Evolutionary conservation across 1,284 basidiomycete species (phyloP), one percentile per base, ranked within the genome.

Genomic region (Pisolithus thermaeus): DNA sequence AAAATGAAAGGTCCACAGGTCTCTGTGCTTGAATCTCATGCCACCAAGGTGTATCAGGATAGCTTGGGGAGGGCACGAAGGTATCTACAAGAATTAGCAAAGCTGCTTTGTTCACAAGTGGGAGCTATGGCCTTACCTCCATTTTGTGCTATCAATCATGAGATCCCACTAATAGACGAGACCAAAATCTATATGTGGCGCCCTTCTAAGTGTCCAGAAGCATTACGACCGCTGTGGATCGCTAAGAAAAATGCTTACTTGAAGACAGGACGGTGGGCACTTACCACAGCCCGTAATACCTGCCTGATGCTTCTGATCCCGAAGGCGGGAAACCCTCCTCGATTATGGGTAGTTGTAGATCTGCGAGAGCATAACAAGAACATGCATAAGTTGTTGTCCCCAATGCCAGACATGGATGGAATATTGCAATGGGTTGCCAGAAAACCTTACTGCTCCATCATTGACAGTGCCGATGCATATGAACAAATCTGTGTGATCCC

Each of bases 261-360:
- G 0, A 25, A 49, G 7, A 56, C 61, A 0, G 65, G 64, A 0
- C 52, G 60, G 0, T 74, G 69, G 72, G 50, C 58, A 30, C 44
- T 70, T 0, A 59, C 57, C 0, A 64, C 57, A 0, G 52, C 58
- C 0, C 46, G 52, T 0, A 72, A 72, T 42, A 67, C 66, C 0
- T 54, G 67, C 0, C 70, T 70, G 0, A 72, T 73, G 70, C 37
- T 74, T 40, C n/a, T n/a, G n/a, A n/a, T n/a, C n/a, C n/a, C n/a
- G n/a, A n/a, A n/a, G n/a, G n/a, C n/a, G n/a, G n/a, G n/a, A n/a
- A n/a, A n/a, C n/a, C n/a, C n/a, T n/a, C n/a, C n/a, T n/a, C n/a
- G n/a, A n/a, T n/a, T n/a, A n/a, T n/a, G n/a, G n/a, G n/a, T n/a
- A n/a, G n/a, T n/a, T n/a, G n/a, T n/a, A n/a, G n/a, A n/a, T n/a